Conservation (phyloP, 1,284 basidiomycete genomes). For the Trichosporon faecale region DNA sequence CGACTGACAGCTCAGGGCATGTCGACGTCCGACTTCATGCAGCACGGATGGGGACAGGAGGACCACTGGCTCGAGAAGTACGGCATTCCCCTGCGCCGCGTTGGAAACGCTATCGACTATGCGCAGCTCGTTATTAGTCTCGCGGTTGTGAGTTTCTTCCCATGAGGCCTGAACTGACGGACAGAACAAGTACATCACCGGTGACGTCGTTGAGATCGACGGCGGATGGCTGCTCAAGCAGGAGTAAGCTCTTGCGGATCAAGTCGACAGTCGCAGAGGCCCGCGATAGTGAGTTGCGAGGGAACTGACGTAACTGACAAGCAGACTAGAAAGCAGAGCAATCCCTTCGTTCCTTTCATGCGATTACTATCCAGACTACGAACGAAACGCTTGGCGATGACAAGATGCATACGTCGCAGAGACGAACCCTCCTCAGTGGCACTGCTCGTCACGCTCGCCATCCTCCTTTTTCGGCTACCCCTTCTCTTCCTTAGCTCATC, state of each 20-base stretch:
- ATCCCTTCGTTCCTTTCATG: too few species aligned
- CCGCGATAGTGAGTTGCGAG: too few species aligned
- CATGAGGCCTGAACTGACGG: not conserved
- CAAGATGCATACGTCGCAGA: too few species aligned
- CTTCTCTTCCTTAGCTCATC: too few species aligned
- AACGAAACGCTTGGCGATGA: too few species aligned
- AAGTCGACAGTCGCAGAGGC: too few species aligned
- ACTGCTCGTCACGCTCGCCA: too few species aligned
- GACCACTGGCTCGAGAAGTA: conserved; percentile 33
- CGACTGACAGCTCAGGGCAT: conserved; percentile 35
- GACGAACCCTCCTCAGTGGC: too few species aligned
- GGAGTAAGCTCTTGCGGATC: not conserved
- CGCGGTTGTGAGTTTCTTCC: conserved; percentile 38
- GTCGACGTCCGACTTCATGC: conserved; percentile 33
- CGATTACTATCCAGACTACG: too few species aligned
- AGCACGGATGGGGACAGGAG: conserved; percentile 20
- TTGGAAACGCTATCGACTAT: conserved; percentile 45
- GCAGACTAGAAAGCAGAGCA: too few species aligned
- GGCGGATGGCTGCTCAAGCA: conserved; percentile 26
- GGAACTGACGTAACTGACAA: too few species aligned
- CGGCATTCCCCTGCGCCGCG: conserved; percentile 44
- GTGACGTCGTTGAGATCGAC: conserved; percentile 27
- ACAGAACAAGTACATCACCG: conserved; percentile 30
- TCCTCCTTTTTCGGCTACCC: too few species aligned
- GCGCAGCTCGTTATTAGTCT: conserved; percentile 43